Conservation (phyloP, 176 grass and related monocot species). For the Thinopyrum elongatum region DNA sequence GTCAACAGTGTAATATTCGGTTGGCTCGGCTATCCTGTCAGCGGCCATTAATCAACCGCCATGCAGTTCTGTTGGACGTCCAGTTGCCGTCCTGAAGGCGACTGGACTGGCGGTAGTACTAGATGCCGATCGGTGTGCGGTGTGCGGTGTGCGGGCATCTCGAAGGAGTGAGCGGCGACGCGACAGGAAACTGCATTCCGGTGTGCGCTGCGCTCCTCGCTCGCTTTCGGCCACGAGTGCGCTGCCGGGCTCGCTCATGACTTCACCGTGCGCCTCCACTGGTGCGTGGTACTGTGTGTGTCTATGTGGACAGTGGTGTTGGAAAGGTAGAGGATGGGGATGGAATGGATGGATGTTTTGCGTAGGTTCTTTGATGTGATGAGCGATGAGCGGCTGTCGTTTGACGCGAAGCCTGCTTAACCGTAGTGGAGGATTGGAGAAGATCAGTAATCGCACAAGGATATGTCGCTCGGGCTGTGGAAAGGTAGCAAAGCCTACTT, state of each 20-base stretch:
- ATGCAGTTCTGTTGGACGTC: not conserved
- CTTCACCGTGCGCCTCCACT: not conserved
- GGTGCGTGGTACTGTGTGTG: not conserved
- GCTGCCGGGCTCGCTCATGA: not conserved
- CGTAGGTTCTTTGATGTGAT: not conserved
- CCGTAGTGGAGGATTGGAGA: not conserved
- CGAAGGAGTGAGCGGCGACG: not conserved
- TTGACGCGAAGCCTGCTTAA: not conserved
- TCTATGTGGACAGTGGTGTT: not conserved
- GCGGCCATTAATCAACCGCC: not conserved
- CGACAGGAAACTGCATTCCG: not conserved
- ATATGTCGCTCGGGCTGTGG: not conserved
- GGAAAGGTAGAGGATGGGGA: not conserved
- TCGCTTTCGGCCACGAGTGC: not conserved
- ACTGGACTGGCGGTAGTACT: not conserved
- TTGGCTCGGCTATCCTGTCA: not conserved
- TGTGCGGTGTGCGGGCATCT: not conserved
- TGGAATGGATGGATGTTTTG: not conserved
- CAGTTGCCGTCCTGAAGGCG: not conserved
- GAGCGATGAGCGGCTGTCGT: not conserved
- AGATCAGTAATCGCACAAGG: not conserved
- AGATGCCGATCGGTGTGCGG: too few species aligned
- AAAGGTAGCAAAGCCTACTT: not conserved
- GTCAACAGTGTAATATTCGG: not conserved
- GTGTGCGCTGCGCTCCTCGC: not conserved